Percentiles rank a stretch among this genome's conserved stretches.
phyloP scores from a whole-genome alignment of 2,329 filamentous ascomycete species.

The Ascosphaera pollenicola region DNA sequence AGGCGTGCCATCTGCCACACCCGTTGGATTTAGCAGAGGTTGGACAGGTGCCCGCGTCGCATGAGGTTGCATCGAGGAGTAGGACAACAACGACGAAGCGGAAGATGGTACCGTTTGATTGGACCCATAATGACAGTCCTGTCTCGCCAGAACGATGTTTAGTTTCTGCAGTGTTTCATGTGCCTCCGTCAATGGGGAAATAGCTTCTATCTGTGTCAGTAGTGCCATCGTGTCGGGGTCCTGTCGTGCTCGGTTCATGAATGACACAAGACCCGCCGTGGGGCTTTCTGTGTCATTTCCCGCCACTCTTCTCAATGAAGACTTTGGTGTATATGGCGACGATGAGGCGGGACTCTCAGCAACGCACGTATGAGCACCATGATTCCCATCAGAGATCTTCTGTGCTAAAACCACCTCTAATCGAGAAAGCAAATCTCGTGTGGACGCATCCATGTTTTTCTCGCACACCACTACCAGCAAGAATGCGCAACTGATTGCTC shows the following conservation, averaged over 20 bases:
- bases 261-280: no score
- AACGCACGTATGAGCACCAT: no score
- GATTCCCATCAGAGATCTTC: conserved; percentile 17
- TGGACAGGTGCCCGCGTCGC: no score
- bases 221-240: conserved; percentile 5
- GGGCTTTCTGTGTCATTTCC: no score
- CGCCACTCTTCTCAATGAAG: no score
- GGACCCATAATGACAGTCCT: conserved; percentile 7
- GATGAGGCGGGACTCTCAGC: conserved; percentile 8
- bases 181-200: conserved; percentile 23
- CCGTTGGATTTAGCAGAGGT: neutral
- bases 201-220: conserved; percentile 22
- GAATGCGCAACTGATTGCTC: conserved; percentile 26
- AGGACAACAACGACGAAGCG: no score
- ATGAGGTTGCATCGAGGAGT: no score
- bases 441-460: conserved; percentile 18
- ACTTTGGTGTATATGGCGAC: conserved; percentile 11
- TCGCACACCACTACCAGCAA: conserved; percentile 24
- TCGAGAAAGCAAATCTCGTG: conserved; percentile 18
- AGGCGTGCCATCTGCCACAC: no score
- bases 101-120: no score
- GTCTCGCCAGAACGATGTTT: conserved; percentile 17
- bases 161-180: conserved; percentile 24
- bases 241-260: neutral
- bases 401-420: conserved; percentile 23